These are phyloP conservation scores for Zostera marina DNA, from an alignment of 116 monocot species.

Conservation along the genomic window DNA sequence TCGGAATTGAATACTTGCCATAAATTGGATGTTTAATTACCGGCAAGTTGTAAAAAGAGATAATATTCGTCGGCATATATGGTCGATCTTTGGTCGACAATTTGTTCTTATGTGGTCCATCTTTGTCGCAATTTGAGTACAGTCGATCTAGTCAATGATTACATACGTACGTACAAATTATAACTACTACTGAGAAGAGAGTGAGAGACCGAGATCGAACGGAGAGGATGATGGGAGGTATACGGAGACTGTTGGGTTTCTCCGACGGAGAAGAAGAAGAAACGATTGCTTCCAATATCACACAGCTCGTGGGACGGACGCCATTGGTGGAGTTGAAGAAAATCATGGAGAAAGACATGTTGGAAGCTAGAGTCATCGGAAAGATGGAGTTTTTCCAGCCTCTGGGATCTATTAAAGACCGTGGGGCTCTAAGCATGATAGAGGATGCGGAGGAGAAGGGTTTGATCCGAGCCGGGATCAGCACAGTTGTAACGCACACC, in stretches of 20 bases:
- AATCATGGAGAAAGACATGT: constrained; percentile 37
- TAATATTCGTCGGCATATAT: too few species aligned
- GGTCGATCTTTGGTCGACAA: too few species aligned
- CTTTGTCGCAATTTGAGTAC: too few species aligned
- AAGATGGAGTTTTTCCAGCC: constrained; percentile 84
- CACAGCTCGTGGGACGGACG: constrained; percentile 84
- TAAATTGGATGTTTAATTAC: too few species aligned
- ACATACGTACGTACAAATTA: too few species aligned
- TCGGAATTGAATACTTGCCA: too few species aligned
- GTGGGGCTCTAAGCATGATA: constrained; percentile 84
- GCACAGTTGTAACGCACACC: constrained; percentile 56
- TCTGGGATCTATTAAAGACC: constrained; percentile 75
- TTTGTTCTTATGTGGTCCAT: too few species aligned
- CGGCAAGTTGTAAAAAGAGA: too few species aligned
- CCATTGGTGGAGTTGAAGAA: constrained; percentile 67
- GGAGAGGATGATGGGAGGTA: constrained; percentile 1
- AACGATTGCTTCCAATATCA: constrained; percentile 13
- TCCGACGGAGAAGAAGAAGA: constrained; percentile 4
- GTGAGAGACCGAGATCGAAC: too few species aligned
- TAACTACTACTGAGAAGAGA: too few species aligned
- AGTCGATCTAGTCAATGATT: too few species aligned
- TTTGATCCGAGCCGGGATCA: constrained; percentile 54
- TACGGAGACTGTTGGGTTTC: neutral
- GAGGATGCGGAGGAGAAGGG: constrained; percentile 88
- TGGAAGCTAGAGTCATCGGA: constrained; percentile 46